Evolutionary conservation across 179 eudicot species (phyloP).

Genomic region (Actinidia arguta): DNA sequence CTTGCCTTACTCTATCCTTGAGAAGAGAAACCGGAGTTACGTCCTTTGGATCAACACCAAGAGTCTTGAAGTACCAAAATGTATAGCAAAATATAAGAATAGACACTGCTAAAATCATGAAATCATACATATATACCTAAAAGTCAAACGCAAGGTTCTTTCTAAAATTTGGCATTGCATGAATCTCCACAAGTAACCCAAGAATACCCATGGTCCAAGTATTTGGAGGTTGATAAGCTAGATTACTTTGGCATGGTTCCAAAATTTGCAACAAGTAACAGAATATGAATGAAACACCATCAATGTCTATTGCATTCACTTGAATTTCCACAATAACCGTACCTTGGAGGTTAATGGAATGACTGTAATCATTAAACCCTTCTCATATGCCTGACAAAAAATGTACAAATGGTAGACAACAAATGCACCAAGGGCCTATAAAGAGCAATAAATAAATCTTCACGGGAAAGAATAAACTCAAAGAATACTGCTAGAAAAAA

Average conservation of each 20-base stretch:
- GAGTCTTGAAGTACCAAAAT: constrained; percentile 59
- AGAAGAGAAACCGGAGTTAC: constrained; percentile 80
- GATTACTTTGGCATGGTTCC: constrained; percentile 88
- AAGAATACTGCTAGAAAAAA: neutral
- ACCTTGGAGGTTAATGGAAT: constrained; percentile 99
- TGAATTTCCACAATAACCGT: constrained; percentile 13
- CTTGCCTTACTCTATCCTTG: constrained; percentile 75
- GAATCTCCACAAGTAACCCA: constrained; percentile 85
- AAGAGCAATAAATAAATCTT: no score
- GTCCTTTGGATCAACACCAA: constrained; percentile 67
- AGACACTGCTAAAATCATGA: neutral
- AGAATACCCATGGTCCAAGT: constrained; percentile 99
- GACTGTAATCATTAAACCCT: constrained; percentile 95
- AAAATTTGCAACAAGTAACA: constrained; percentile 57
- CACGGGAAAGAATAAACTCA: no score
- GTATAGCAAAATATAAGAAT: neutral
- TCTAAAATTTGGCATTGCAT: constrained; percentile 93
- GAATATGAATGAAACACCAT: constrained; percentile 17
- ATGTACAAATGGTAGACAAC: neutral
- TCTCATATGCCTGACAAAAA: constrained; percentile 84
- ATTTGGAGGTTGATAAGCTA: constrained; percentile 95
- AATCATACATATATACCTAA: neutral
- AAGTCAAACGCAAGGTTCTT: constrained; percentile 97
- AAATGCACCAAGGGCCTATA: no score
- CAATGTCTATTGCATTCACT: constrained; percentile 15